Evolutionary conservation across 371 early-diverging fungal genomes (phyloP).

Genomic region (Saksenaea vasiformis): DNA sequence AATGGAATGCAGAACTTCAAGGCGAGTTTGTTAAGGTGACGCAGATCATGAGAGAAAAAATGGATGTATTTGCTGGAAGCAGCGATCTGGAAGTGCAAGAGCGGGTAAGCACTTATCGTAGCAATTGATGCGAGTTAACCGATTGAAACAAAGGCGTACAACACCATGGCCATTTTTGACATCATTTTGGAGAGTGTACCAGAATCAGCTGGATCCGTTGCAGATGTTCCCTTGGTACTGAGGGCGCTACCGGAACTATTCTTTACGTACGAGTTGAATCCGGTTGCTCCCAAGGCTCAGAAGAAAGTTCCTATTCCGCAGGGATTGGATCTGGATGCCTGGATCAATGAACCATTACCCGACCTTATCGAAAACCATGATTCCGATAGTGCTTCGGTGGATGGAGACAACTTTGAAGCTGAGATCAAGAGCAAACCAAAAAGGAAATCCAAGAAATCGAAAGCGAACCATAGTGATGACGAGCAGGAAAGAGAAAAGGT

Average conservation of each 20-base stretch:
- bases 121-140: not conserved
- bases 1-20: constrained; percentile 58
- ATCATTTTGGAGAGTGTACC: constrained; percentile 43
- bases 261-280: constrained; percentile 85
- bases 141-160: constrained; percentile 47
- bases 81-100: constrained; percentile 85
- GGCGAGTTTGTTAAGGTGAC: constrained; percentile 52
- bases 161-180: constrained; percentile 57
- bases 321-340: constrained; percentile 83
- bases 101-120: constrained; percentile 49
- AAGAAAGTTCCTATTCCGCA: constrained; percentile 87
- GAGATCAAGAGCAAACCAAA: constrained; percentile 20
- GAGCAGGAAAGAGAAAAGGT: constrained; percentile 42
- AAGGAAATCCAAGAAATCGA: constrained; percentile 41
- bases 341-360: constrained; percentile 76
- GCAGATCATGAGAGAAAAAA: constrained; percentile 52
- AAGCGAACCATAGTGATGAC: constrained; percentile 32
- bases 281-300: constrained; percentile 92
- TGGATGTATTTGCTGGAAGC: constrained; percentile 54
- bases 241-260: constrained; percentile 64
- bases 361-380: constrained; percentile 52
- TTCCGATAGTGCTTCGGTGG: constrained; percentile 35
- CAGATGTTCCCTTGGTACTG: constrained; percentile 37
- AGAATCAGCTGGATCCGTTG: constrained; percentile 4
- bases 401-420: constrained; percentile 34